These are phyloP conservation scores for Penicillium coprophilum DNA, from an alignment of 495 filamentous ascomycete species.

Conservation along the genomic window DNA sequence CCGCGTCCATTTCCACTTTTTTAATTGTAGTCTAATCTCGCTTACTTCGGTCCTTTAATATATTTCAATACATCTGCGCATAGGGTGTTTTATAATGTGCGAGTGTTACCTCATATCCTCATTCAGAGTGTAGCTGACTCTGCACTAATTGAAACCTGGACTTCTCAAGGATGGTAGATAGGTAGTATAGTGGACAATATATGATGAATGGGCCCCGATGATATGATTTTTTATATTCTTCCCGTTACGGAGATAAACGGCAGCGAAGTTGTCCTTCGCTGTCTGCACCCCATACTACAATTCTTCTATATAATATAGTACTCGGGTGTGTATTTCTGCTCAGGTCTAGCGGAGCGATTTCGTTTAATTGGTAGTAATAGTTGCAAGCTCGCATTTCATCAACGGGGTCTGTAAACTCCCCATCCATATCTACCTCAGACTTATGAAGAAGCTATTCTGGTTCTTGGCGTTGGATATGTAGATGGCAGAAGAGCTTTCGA, in stretches of 20 bases:
- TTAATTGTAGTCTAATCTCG: conserved; percentile 9
- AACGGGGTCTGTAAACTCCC: too few species aligned
- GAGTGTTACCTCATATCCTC: too few species aligned
- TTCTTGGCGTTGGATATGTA: too few species aligned
- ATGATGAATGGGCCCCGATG: too few species aligned
- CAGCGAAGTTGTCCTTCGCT: background rate
- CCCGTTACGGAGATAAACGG: background rate
- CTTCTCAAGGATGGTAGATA: conserved; percentile 4
- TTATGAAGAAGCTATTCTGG: too few species aligned
- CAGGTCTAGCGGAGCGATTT: background rate
- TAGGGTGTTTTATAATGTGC: too few species aligned
- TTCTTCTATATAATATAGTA: background rate
- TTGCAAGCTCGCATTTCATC: too few species aligned
- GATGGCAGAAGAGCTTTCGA: too few species aligned
- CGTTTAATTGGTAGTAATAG: background rate
- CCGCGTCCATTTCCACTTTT: conserved; percentile 1
- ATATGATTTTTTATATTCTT: background rate
- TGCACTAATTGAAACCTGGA: conserved; percentile 7
- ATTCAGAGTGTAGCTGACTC: conserved; percentile 1
- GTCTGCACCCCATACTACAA: background rate
- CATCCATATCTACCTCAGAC: too few species aligned
- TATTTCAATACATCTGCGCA: too few species aligned
- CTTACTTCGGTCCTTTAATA: too few species aligned
- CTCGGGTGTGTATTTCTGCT: background rate
- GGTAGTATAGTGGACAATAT: too few species aligned